phyloP scores from a whole-genome alignment of 2,329 filamentous ascomycete genomes.

The Nigrospora osmanthi region DNA sequence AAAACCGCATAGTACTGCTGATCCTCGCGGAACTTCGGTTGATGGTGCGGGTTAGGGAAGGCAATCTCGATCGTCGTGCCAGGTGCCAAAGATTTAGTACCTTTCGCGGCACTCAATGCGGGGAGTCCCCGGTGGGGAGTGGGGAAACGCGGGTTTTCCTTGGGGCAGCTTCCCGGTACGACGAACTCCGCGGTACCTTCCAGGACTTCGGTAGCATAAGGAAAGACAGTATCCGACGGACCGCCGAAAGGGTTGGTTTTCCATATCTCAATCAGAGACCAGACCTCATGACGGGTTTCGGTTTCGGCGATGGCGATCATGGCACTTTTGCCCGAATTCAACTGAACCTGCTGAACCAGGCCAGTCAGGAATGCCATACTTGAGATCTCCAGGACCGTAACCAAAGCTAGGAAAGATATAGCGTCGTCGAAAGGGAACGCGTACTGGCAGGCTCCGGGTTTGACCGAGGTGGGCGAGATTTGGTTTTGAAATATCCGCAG shows the following conservation, averaged over 20 bases:
- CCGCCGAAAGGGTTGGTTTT: constrained; percentile 29
- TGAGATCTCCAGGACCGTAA: constrained; percentile 26
- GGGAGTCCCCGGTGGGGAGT: constrained; percentile 25
- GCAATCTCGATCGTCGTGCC: constrained; percentile 21
- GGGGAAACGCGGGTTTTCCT: constrained; percentile 26
- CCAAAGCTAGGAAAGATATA: constrained; percentile 15
- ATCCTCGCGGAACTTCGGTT: constrained; percentile 13
- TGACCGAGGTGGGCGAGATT: constrained; percentile 29
- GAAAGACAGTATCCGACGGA: constrained; percentile 30
- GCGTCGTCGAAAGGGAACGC: constrained; percentile 12
- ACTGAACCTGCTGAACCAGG: constrained; percentile 22
- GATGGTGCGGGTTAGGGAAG: constrained; percentile 19
- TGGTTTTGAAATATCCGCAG: constrained; percentile 33
- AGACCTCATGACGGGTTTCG: constrained; percentile 30
- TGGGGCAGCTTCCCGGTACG: constrained; percentile 20
- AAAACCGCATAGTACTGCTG: constrained; percentile 30
- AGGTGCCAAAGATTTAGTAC: constrained; percentile 18
- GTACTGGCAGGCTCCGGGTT: constrained; percentile 21
- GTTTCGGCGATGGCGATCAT: constrained; percentile 25
- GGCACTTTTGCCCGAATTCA: constrained; percentile 22
- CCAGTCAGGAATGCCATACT: constrained; percentile 31
- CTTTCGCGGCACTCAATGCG: constrained; percentile 15
- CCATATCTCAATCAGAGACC: constrained; percentile 32
- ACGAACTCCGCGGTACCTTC: constrained; percentile 23
- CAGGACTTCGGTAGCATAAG: constrained; percentile 31